Percentiles rank a stretch among this genome's conserved stretches.
These are phyloP conservation scores for Cicer arietinum DNA, from an alignment of 306 rosid genomes.

Conservation along the genomic window DNA sequence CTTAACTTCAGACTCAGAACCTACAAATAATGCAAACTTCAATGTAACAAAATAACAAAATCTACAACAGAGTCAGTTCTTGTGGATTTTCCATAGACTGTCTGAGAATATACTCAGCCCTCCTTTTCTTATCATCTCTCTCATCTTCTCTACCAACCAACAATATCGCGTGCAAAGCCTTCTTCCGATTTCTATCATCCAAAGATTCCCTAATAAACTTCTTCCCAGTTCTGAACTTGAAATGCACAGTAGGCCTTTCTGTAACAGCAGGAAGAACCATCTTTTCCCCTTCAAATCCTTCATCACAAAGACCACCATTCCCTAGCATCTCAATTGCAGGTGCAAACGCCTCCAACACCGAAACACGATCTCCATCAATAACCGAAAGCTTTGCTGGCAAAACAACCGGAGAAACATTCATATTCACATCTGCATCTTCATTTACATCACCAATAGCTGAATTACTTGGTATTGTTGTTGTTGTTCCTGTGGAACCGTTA, in stretches of 20 bases:
- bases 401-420: constrained; percentile 48
- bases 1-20: constrained; percentile 37
- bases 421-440: constrained; percentile 30
- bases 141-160: constrained; percentile 74
- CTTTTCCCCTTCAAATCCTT: constrained; percentile 59
- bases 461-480: neutral
- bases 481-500: constrained; percentile 46
- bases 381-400: constrained; percentile 48
- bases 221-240: constrained; percentile 77
- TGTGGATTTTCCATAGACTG: constrained; percentile 83
- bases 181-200: constrained; percentile 72
- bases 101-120: constrained; percentile 86
- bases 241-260: constrained; percentile 70
- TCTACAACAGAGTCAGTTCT: constrained; percentile 83
- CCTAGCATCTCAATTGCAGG: constrained; percentile 82
- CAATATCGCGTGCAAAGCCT: constrained; percentile 50
- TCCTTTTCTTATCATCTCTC: constrained; percentile 90
- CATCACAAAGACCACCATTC: constrained; percentile 55
- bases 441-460: constrained; percentile 39
- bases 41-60: constrained; percentile 27
- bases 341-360: constrained; percentile 82
- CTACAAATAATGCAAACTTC: constrained; percentile 37
- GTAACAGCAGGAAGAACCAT: constrained; percentile 51
- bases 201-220: constrained; percentile 74
- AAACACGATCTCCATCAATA: constrained; percentile 52